Evolutionary conservation across 108 stramenopile species (phyloP).

Genomic region (Skeletonema potamos): DNA sequence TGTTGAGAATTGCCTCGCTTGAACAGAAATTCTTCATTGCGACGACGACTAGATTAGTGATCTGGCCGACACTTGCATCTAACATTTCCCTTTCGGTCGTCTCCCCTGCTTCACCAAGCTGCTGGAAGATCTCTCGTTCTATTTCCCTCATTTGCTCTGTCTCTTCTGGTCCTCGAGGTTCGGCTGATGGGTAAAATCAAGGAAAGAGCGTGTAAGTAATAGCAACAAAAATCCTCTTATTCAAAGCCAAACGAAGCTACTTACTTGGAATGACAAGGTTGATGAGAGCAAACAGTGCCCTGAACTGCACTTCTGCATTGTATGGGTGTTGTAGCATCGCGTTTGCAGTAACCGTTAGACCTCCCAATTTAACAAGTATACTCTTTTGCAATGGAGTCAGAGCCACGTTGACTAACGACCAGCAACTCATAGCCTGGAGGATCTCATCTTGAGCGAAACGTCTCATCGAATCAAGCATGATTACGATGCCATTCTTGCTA

Average conservation of each 20-base stretch:
- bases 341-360: conserved; percentile 72
- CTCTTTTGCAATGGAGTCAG: conserved; percentile 85
- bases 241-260: conserved; percentile 11
- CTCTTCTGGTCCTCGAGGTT: conserved; percentile 37
- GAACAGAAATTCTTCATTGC: conserved; percentile 91
- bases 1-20: conserved; percentile 86
- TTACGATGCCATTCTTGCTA: conserved; percentile 80
- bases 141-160: conserved; percentile 39
- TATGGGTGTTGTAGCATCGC: conserved; percentile 88
- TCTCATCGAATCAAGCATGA: conserved; percentile 88
- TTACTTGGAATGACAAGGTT: conserved; percentile 90
- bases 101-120: conserved; percentile 47
- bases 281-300: conserved; percentile 92
- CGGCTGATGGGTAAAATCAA: conserved; percentile 28
- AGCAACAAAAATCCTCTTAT: background rate
- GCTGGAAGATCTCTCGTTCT: conserved; percentile 43
- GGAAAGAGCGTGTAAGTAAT: background rate
- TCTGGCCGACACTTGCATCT: conserved; percentile 69
- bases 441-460: conserved; percentile 67
- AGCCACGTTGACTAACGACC: conserved; percentile 92
- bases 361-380: conserved; percentile 75
- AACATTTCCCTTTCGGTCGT: conserved; percentile 73
- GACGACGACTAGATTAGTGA: conserved; percentile 73
- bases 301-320: conserved; percentile 90
- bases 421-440: conserved; percentile 94